Evolutionary conservation across 1,284 basidiomycete genomes (phyloP).

Genomic region (Trichosporon inkin): DNA sequence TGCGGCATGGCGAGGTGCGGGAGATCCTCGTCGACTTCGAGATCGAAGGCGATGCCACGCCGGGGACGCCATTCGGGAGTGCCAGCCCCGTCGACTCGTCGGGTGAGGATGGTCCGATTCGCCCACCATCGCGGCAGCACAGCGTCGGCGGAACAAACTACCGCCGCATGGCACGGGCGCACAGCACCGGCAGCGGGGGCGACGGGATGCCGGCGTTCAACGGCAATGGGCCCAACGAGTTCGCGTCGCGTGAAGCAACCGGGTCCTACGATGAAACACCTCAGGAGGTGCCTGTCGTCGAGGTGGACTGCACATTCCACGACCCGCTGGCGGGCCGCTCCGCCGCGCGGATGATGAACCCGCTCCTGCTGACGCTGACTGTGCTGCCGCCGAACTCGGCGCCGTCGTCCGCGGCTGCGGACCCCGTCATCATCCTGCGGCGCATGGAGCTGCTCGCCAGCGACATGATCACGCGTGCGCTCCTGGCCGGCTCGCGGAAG

Average conservation of each 20-base stretch:
- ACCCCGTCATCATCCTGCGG: conserved; percentile 81
- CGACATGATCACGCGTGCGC: conserved; percentile 89
- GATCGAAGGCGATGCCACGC: conserved; percentile 47
- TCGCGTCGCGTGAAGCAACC: conserved; percentile 7
- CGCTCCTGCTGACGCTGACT: conserved; percentile 81
- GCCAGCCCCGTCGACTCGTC: background rate
- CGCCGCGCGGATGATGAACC: conserved; percentile 76
- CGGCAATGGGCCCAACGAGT: conserved; percentile 2
- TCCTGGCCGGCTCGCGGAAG: conserved; percentile 79
- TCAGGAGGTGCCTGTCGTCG: conserved; percentile 86
- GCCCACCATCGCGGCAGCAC: conserved; percentile 5
- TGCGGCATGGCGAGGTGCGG: conserved; percentile 84
- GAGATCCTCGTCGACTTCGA: conserved; percentile 94
- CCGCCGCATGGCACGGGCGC: background rate
- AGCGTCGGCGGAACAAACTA: background rate
- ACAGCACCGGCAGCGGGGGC: background rate
- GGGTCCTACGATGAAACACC: conserved; percentile 76
- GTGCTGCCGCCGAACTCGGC: conserved; percentile 61
- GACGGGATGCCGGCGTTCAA: background rate
- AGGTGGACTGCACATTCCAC: conserved; percentile 87
- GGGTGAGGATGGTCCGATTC: background rate
- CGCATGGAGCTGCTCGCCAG: conserved; percentile 87
- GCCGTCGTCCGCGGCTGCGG: conserved; percentile 59
- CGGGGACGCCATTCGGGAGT: background rate
- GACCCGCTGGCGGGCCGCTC: conserved; percentile 77